Evolutionary conservation across 2,329 filamentous ascomycete genomes (phyloP), one percentile per base, ranked within the genome.

Genomic region (Aspergillus oerlinghausenensis): DNA sequence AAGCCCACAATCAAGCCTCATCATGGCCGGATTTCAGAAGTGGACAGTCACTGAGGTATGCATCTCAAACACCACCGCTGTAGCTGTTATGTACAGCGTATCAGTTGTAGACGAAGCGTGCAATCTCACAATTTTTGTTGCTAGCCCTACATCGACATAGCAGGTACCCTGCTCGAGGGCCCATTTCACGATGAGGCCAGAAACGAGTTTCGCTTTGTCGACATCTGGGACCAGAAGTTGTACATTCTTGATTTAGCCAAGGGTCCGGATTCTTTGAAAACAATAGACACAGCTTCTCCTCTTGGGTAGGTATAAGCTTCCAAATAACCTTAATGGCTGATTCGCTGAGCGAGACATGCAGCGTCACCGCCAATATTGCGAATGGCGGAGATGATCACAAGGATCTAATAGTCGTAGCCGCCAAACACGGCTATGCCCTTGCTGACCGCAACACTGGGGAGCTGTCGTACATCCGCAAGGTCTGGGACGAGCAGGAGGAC

Each of bases 391-490:
- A 67, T 55, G 50, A 57, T 52, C 63, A 70, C 52, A 64, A 88
- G 59, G 77, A 88, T 51, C 84, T 86, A 68, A 87, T 96, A 71
- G 78, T 90, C 55, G 83, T 93, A 64, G 92, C 87, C 48, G 85
- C 89, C 70, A 96, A 96, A 78, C 83, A 87, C 70, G 92, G 92
- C 58, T 84, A 90, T 65, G 92, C 90, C n/a, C 79, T 90, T 52
- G 81, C 93, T 63, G 84, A 96, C 70, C 84, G 87, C 56, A 67
- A 75, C 55, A 84, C 81, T 1, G 80, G 80, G 58, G 75, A 80
- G 57, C 77, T 82, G 62, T 75, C 77, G 53, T 85, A 85, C 72
- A 76, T 87, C 63, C 78, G 78, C 63, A 79, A 81, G 62, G 79
- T 80, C 55, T 86, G 83, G 81, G 76, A 70, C 29, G 77, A 80